These are phyloP conservation scores for Claviceps africana DNA, from an alignment of 2,329 filamentous ascomycete genomes.

Conservation along the genomic window DNA sequence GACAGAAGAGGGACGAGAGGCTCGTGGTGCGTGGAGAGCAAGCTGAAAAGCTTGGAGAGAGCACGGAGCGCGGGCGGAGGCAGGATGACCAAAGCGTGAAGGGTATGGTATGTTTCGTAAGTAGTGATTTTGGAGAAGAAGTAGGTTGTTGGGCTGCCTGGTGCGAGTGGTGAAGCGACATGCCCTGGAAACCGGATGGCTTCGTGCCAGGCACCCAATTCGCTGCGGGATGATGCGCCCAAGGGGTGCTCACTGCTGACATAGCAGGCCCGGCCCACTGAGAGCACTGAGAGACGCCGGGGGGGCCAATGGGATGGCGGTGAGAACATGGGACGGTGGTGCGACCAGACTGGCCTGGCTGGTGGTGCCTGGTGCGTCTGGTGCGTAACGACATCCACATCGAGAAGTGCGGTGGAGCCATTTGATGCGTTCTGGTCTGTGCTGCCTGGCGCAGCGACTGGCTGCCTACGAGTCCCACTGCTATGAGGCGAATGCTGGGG, in stretches of 20 bases:
- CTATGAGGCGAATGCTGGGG: too few relatives aligned
- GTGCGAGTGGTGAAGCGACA: not conserved
- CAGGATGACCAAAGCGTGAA: too few relatives aligned
- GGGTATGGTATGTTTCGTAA: too few relatives aligned
- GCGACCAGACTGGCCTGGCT: too few relatives aligned
- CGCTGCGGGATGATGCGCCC: not conserved
- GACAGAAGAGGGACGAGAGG: not conserved
- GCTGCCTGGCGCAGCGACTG: too few relatives aligned
- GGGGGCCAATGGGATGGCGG: too few relatives aligned
- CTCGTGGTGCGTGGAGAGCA: not conserved
- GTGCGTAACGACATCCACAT: not conserved
- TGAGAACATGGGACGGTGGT: too few relatives aligned
- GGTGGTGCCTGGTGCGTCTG: not conserved
- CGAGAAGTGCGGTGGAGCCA: not conserved
- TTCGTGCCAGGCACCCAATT: constrained; percentile 1
- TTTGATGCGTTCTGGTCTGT: too few relatives aligned
- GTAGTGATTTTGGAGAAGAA: too few relatives aligned
- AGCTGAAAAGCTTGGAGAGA: not conserved
- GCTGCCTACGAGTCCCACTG: too few relatives aligned
- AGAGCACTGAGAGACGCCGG: not conserved
- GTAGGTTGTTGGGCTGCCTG: too few relatives aligned
- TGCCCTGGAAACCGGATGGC: not conserved
- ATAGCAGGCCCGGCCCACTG: not conserved
- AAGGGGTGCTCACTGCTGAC: constrained; percentile 1
- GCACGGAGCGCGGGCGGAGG: too few relatives aligned